Conservation (phyloP, 2,329 filamentous ascomycete genomes). For the Talaromyces sp. region DNA sequence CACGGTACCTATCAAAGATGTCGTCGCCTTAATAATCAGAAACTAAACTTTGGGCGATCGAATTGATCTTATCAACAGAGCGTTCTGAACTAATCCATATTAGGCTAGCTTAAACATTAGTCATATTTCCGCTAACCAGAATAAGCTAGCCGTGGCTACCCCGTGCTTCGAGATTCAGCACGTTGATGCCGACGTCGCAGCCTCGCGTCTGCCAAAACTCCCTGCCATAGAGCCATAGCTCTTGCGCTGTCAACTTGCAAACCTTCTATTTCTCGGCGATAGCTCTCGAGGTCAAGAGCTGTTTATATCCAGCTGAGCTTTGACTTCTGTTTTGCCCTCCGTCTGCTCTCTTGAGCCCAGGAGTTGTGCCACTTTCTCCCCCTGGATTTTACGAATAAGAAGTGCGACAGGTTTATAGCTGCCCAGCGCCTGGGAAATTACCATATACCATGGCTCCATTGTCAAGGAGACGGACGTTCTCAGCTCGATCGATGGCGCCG, state of each 20-base stretch:
- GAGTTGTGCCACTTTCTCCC: neutral
- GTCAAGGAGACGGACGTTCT: constrained; percentile 28
- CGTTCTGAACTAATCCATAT: neutral
- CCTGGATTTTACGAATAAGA: constrained; percentile 4
- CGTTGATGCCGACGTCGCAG: constrained; percentile 15
- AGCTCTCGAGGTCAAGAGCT: neutral
- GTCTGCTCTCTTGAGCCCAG: neutral
- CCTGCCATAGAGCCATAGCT: constrained; percentile 14
- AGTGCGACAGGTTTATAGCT: neutral
- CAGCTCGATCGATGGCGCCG: constrained; percentile 30
- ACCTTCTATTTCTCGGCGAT: neutral
- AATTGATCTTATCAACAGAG: neutral
- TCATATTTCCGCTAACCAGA: neutral
- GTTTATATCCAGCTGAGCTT: neutral
- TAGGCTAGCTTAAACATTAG: neutral
- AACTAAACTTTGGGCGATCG: neutral
- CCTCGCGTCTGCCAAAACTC: constrained; percentile 11
- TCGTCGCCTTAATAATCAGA: neutral
- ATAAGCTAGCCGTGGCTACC: constrained; percentile 6
- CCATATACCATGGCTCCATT: constrained; percentile 31
- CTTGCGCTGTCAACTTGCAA: constrained; percentile 2
- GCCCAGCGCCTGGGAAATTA: neutral
- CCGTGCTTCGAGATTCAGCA: constrained; percentile 17
- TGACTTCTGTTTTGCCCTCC: neutral
- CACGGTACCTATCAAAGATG: neutral